Evolutionary conservation across 176 grass and related monocot species (phyloP), one percentile per base, ranked within the genome.

Genomic region (Oryza nivara): DNA sequence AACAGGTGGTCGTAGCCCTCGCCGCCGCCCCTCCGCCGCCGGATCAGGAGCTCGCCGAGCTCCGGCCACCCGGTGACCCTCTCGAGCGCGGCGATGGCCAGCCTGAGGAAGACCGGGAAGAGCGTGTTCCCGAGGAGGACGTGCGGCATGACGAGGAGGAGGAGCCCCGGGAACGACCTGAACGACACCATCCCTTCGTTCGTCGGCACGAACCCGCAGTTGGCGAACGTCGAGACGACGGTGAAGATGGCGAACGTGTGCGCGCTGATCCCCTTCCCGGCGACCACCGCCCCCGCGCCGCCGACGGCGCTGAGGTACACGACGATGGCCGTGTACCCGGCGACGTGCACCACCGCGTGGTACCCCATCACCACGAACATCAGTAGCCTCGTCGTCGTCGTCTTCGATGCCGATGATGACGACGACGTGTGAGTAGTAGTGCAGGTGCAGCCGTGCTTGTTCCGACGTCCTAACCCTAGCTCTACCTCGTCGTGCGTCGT

Each of bases 181-280:
- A 98, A 98, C 35, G 86, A 82, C 5, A 73, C 26, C 92, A 98
- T 98, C 73, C 86, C 92, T 49, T 98, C 87, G 75, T 95, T 95
- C 3, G 82, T 98, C 11, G 91, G 82, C 61, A 95, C 16, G 67
- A 98, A 98, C 12, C 95, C 91, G 35, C 91, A 85, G 79, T 98
- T 98, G 0, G 89, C n/a, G 56, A 95, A 98, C 7, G 95, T 83
- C 4, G 91, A 98, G 20, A 88, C 85, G 11, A 88, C 84, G 45
- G 77, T 91, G 89, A 95, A 95, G 69, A 90, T 34, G 76, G 92
- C 81, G 73, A 98, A 98, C 67, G 83, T 89, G 65, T 78, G 65
- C 20, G 13, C 9, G 34, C 70, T 84, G 47, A 95, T 90, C 45
- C 70, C 83, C 83, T 98, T 98, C 11, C 68, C 38, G 35, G 52